Base-by-base conservation (phyloP, 345 rosid species). In the Brassica rapa region DNA sequence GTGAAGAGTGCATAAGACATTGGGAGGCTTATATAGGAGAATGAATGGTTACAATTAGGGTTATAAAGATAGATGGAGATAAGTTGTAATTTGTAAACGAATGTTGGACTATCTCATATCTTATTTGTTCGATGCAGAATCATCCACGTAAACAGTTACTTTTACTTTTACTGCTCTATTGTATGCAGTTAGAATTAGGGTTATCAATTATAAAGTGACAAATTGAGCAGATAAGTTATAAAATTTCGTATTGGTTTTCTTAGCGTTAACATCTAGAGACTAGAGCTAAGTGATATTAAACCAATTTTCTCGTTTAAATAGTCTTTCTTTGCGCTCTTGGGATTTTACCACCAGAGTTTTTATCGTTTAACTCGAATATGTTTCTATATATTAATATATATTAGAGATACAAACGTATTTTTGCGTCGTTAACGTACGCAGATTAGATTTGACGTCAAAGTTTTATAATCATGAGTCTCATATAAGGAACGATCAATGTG, bases 71-170 rank as follows among this genome's bases (percentile, higher is more conserved):
- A 79, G 33, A 37, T 79, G 82, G 68, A 68, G 68, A 21, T 64
- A 43, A 29, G 56, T 32, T 49, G 24, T 79, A 59, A 46, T 11
- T 41, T 10, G 49, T 41, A 46, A 60, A 60, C 60, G 15, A 60
- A 60, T 66, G 60, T 49, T 73, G 70, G 65, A 60, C 82, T 69
- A 51, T 67, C 57, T 67, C 81, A 78, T 72, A 37, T 72, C 77
- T 30, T 78, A 71, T 57, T 6, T 78, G 76, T 78, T 71, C 30
- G 67, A 71, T 41, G 49, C 67, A 56, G 10, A 77, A 53, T 66
- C 16, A 16, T 72, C 77, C 82, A 78, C 77, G 82, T 59, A 6
- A 23, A 72, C 35, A 71, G 35, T 39, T 71, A 71, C 70, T 55
- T 55, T 71, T 71, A 71, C 59, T 55, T 55, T 71, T 64, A 37